These are phyloP conservation scores for Penicillium sp. DNA, from an alignment of 2,329 filamentous ascomycete species.

Conservation along the genomic window DNA sequence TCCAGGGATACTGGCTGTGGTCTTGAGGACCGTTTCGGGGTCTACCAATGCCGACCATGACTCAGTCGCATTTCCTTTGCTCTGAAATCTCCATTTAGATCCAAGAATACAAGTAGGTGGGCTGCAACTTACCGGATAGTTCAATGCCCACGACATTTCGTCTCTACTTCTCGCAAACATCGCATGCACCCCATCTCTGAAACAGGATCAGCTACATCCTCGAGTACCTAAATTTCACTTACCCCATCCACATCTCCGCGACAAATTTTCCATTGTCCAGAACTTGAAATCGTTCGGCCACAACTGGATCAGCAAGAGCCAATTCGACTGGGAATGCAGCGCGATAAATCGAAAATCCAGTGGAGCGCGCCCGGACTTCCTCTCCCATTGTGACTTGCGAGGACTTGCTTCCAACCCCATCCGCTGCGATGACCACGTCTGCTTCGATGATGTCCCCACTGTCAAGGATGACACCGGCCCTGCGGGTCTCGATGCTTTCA, in stretches of 20 bases:
- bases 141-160: slow-evolving; percentile 5
- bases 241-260: slow-evolving; percentile 3
- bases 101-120: background rate
- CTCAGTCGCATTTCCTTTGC: background rate
- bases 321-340: slow-evolving; percentile 15
- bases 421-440: slow-evolving; percentile 32
- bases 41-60: slow-evolving; percentile 14
- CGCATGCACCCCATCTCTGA: background rate
- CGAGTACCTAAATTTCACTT: too few relatives aligned
- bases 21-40: slow-evolving; percentile 10
- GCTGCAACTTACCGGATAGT: slow-evolving; percentile 5
- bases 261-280: background rate
- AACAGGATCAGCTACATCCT: too few relatives aligned
- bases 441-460: slow-evolving; percentile 23
- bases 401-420: slow-evolving; percentile 32
- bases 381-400: slow-evolving; percentile 19
- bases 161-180: background rate
- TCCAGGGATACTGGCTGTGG: slow-evolving; percentile 9
- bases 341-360: slow-evolving; percentile 24
- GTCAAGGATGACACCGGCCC: slow-evolving; percentile 18
- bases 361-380: slow-evolving; percentile 20
- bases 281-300: background rate
- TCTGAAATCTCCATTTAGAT: background rate
- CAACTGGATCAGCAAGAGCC: background rate
- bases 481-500: background rate